These are phyloP conservation scores for Albatrellus sp. DNA, from an alignment of 1,284 basidiomycete genomes.

Conservation along the genomic window DNA sequence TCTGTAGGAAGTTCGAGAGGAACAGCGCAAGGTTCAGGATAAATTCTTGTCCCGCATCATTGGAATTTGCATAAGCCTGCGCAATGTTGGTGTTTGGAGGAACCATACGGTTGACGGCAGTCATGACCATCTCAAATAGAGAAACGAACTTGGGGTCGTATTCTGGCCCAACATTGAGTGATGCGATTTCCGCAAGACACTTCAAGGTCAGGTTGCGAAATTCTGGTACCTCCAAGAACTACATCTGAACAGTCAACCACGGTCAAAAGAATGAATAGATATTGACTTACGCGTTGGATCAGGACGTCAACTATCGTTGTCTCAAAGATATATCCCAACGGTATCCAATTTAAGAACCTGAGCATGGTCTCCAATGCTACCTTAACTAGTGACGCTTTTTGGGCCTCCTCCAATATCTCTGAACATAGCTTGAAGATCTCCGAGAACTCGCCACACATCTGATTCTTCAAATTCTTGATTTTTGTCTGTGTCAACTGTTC, in stretches of 20 bases:
- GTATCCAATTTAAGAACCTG: constrained; percentile 99
- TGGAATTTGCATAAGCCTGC: constrained; percentile 82
- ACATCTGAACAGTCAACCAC: constrained; percentile 9
- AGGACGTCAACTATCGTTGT: constrained; percentile 95
- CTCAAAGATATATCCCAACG: constrained; percentile 97
- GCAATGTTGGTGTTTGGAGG: constrained; percentile 96
- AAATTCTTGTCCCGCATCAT: constrained; percentile 93
- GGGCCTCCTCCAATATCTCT: constrained; percentile 96
- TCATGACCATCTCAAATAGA: constrained; percentile 98
- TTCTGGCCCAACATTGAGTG: constrained; percentile 91
- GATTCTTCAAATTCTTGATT: constrained; percentile 95
- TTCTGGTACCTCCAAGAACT: constrained; percentile 95
- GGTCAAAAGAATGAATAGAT: neutral
- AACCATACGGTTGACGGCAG: constrained; percentile 91
- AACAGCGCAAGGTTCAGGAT: constrained; percentile 96
- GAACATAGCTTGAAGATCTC: constrained; percentile 94
- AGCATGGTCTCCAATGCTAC: constrained; percentile 93
- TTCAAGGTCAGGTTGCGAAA: constrained; percentile 98
- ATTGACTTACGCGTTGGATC: constrained; percentile 64
- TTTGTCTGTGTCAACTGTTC: constrained; percentile 99
- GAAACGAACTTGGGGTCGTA: constrained; percentile 98
- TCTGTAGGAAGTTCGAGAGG: constrained; percentile 91
- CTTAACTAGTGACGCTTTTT: constrained; percentile 91
- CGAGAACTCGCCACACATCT: constrained; percentile 94
- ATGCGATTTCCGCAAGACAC: constrained; percentile 95